These are phyloP conservation scores for Magnolia officinalis DNA, from an alignment of 164 flowering plant genomes.

Conservation along the genomic window DNA sequence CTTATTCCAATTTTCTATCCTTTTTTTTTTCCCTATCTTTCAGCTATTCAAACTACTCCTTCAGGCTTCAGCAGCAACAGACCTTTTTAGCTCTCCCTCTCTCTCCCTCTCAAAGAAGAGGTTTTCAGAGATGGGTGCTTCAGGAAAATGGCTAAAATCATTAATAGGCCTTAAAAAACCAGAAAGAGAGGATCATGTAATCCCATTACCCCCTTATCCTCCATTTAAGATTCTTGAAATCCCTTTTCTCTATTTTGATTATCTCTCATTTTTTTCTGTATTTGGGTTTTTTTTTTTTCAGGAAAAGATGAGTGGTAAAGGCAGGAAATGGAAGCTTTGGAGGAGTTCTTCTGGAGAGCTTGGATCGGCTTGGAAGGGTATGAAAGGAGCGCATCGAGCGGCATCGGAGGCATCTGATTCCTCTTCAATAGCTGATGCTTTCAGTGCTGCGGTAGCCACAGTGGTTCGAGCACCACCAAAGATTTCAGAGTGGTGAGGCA, in stretches of 20 bases:
- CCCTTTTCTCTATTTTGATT: not conserved
- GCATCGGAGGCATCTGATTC: conserved; percentile 48
- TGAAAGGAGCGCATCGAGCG: conserved; percentile 26
- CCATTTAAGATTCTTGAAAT: not conserved
- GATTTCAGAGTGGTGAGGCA: conserved; percentile 66
- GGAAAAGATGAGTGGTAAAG: conserved; percentile 36
- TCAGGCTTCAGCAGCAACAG: too few relatives aligned
- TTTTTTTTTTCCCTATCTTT: not conserved
- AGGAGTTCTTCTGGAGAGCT: conserved; percentile 49
- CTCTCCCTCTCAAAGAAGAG: not conserved
- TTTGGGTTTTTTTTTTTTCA: conserved; percentile 7
- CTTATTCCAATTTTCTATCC: not conserved
- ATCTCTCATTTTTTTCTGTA: not conserved
- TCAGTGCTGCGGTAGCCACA: conserved; percentile 65
- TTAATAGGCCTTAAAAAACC: conserved; percentile 53
- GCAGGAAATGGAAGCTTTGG: conserved; percentile 69
- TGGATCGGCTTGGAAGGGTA: conserved; percentile 24
- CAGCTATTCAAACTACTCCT: not conserved
- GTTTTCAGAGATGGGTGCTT: conserved; percentile 57
- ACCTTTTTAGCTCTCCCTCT: not conserved
- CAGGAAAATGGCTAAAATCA: conserved; percentile 84
- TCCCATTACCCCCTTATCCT: conserved; percentile 6
- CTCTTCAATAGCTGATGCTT: conserved; percentile 35
- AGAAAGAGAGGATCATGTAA: conserved; percentile 43
- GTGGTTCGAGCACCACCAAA: conserved; percentile 67